Base-by-base conservation (phyloP, 306 rosid genomes). In the Vigna trinervia region DNA sequence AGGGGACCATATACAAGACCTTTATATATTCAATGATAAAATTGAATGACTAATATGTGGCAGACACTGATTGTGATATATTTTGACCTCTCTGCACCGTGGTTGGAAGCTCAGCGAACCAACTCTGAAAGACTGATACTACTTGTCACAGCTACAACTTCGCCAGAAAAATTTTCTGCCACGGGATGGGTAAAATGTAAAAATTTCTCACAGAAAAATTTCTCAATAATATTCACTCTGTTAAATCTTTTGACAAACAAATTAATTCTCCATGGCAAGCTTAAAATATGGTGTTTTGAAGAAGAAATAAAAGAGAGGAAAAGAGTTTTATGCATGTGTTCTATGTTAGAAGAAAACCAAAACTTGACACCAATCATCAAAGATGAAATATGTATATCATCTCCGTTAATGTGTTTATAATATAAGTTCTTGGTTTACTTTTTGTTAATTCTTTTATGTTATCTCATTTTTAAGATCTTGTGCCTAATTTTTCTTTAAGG, bases 71-170 rank as follows among this genome's bases (percentile, higher is more conserved):
- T 47, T 74, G 63, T 48, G 79, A 71, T 39, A 7, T 47, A 48
- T 50, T 62, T 79, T 71, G 78, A 62, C 78, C 59, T 23, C 76
- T 69, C 78, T 48, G 82, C 71, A 22, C 5, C 56, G n/a, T 43
- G 34, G 83, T 71, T 41, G 20, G 52, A 22, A 19, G 19, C 52
- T 1, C 45, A 15, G 43, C 45, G 0, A 65, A 76, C 80, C 65
- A 53, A 22, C 3, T 38, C 17, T 41, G 52, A 41, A 41, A 5
- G 12, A 66, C 67, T 69, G 69, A 67, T 56, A 30, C 69, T 15
- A n/a, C 60, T 9, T 45, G 81, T 38, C 48, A 23, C 36, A 5
- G 34, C 11, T 52, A 38, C 23, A 38, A 60, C 8, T 30, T 30
- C 13, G 20, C 46, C 5, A 45, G 14, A 15, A 1, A 17, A 52